Percentiles rank a stretch among this genome's conserved stretches.
phyloP scores from a whole-genome alignment of 1,284 basidiomycete genomes.

The Cryptococcus sp. region DNA sequence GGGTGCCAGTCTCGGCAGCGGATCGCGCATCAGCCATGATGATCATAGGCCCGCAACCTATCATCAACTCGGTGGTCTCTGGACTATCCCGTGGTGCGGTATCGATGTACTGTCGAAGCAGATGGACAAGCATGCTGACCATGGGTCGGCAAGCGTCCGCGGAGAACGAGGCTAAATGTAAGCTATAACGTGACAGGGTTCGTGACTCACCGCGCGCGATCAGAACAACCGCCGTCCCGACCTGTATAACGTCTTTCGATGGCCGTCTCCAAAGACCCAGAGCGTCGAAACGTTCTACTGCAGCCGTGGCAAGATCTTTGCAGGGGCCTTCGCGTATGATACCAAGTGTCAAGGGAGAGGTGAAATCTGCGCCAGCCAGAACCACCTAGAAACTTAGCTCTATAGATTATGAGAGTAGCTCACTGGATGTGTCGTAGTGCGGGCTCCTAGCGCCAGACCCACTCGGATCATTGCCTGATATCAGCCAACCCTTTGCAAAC shows the following conservation, averaged over 20 bases:
- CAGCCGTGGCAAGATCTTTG: slow-evolving; percentile 2
- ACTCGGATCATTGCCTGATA: neutral
- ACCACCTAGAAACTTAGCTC: neutral
- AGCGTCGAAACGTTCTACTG: slow-evolving; percentile 4
- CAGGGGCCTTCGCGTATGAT: slow-evolving; percentile 14
- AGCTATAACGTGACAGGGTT: neutral
- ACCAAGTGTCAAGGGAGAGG: slow-evolving; percentile 11
- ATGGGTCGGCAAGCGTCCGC: slow-evolving; percentile 2
- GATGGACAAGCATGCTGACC: slow-evolving; percentile 1
- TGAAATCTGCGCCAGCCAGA: slow-evolving; percentile 5
- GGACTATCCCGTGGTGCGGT: neutral
- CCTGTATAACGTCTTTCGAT: slow-evolving; percentile 4
- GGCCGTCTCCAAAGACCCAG: slow-evolving; percentile 3
- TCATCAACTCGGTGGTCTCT: neutral
- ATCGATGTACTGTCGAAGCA: slow-evolving; percentile 5
- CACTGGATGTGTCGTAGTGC: slow-evolving; percentile 5
- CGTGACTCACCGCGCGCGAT: slow-evolving; percentile 6
- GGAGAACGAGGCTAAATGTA: slow-evolving; percentile 3
- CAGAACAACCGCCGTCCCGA: slow-evolving; percentile 1
- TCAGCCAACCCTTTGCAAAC: neutral
- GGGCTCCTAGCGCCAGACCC: slow-evolving; percentile 5
- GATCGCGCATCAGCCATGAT: slow-evolving; percentile 6
- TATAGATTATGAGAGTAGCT: neutral
- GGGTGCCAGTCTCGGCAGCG: slow-evolving; percentile 5
- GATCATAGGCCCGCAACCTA: neutral